These are phyloP conservation scores for Choiromyces venosus DNA, from an alignment of 495 filamentous ascomycete species.

Conservation along the genomic window DNA sequence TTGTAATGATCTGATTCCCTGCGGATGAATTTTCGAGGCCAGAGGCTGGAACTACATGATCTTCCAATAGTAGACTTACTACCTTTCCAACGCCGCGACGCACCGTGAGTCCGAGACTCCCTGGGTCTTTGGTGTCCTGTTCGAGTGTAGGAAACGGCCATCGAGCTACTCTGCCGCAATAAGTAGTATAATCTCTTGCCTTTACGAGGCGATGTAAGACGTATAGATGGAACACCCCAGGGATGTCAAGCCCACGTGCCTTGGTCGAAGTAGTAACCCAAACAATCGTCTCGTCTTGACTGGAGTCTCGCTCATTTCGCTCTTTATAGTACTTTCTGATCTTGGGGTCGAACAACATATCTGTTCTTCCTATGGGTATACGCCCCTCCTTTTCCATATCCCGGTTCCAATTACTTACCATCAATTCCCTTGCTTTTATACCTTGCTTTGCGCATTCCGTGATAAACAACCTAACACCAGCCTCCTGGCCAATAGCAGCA, in stretches of 20 bases:
- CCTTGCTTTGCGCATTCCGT: slow-evolving; percentile 10
- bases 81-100: slow-evolving; percentile 27
- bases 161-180: slow-evolving; percentile 34
- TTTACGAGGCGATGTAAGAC: slow-evolving; percentile 36
- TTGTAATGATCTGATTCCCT: neutral
- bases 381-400: slow-evolving; percentile 7
- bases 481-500: slow-evolving; percentile 18
- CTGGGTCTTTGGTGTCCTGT: slow-evolving; percentile 16
- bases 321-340: neutral
- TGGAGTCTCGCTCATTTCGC: slow-evolving; percentile 8
- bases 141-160: slow-evolving; percentile 25
- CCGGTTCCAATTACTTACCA: slow-evolving; percentile 26
- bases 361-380: slow-evolving; percentile 32
- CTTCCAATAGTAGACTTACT: slow-evolving; percentile 36
- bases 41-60: neutral
- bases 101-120: slow-evolving; percentile 12
- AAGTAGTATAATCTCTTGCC: slow-evolving; percentile 38
- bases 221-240: slow-evolving; percentile 34
- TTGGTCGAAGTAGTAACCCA: slow-evolving; percentile 34
- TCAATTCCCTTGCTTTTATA: slow-evolving; percentile 18
- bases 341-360: slow-evolving; percentile 19
- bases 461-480: neutral
- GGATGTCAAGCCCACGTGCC: slow-evolving; percentile 29
- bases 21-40: neutral
- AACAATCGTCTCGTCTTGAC: slow-evolving; percentile 20